A percentile compares a stretch with the other conserved stretches of the same genome.
Conservation (phyloP, 1,284 basidiomycete species). For the Ceratobasidium theobromae region DNA sequence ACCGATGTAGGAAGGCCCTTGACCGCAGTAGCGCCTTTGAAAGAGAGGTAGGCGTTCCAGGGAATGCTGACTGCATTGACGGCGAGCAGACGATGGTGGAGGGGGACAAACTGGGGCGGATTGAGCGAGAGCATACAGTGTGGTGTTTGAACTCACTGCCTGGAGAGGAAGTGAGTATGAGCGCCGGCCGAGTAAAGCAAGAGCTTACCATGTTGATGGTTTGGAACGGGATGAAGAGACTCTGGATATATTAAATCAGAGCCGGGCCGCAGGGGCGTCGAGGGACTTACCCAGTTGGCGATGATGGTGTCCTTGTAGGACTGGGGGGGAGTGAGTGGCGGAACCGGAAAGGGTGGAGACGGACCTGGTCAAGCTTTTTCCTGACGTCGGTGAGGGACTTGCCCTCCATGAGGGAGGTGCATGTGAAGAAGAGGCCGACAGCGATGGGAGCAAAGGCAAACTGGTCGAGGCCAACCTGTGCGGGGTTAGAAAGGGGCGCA, state of each 20-base stretch:
- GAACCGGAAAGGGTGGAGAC: neutral
- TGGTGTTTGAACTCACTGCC: neutral
- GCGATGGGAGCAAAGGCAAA: conserved; percentile 47
- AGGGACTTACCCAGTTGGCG: conserved; percentile 31
- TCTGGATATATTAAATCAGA: neutral
- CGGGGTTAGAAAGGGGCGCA: too few species aligned
- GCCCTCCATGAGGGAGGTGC: conserved; percentile 48
- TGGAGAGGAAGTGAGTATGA: neutral
- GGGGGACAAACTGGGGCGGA: conserved; percentile 44
- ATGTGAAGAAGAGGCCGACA: conserved; percentile 47
- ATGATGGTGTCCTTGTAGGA: conserved; percentile 32
- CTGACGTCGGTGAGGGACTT: conserved; percentile 45
- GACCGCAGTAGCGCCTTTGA: conserved; percentile 31
- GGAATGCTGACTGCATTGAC: conserved; percentile 48
- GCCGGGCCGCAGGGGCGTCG: too few species aligned
- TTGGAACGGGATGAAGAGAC: conserved; percentile 47
- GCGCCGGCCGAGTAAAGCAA: too few species aligned
- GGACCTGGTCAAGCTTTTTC: conserved; percentile 41
- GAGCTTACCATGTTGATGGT: conserved; percentile 45
- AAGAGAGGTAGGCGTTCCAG: conserved; percentile 48
- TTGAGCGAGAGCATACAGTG: conserved; percentile 6
- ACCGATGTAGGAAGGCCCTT: neutral
- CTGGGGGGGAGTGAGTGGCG: too few species aligned
- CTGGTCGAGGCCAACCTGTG: conserved; percentile 47
- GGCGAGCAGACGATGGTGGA: conserved; percentile 46